A percentile compares a stretch with the other conserved stretches of the same genome.
These are phyloP conservation scores for Sclerotinia sclerotiorum DNA, from an alignment of 2,329 filamentous ascomycete genomes.

Conservation along the genomic window DNA sequence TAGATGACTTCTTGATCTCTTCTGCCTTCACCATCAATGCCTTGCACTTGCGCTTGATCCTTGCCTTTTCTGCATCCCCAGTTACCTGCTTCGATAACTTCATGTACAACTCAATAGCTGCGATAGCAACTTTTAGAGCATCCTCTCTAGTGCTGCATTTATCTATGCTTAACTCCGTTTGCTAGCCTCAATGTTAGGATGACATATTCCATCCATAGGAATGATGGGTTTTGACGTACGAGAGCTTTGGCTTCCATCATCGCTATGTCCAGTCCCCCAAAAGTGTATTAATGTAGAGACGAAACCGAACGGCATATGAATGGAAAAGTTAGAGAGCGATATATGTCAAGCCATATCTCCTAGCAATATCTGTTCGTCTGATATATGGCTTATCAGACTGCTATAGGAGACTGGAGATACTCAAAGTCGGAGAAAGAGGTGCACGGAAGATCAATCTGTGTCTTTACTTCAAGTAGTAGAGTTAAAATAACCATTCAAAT, in stretches of 20 bases:
- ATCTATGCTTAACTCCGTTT: slow-evolving; percentile 53
- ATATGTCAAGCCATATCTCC: slow-evolving; percentile 10
- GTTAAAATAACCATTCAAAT: background rate
- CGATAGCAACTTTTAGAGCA: slow-evolving; percentile 73
- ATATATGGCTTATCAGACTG: slow-evolving; percentile 7
- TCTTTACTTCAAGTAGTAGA: background rate
- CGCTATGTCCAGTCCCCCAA: background rate
- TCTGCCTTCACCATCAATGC: slow-evolving; percentile 72
- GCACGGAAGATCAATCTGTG: background rate
- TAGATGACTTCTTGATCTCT: slow-evolving; percentile 59
- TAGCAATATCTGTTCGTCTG: background rate
- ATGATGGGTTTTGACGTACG: slow-evolving; percentile 35
- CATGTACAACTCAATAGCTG: slow-evolving; percentile 80
- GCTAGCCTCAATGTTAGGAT: slow-evolving; percentile 44
- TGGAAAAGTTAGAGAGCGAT: background rate
- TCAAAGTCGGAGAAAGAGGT: background rate
- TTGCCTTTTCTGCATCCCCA: slow-evolving; percentile 61
- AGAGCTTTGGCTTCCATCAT: slow-evolving; percentile 50
- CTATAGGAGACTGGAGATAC: background rate
- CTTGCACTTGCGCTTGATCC: slow-evolving; percentile 67
- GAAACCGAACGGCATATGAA: background rate
- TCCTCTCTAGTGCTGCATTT: slow-evolving; percentile 55
- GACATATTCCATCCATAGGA: slow-evolving; percentile 18
- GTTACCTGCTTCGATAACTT: slow-evolving; percentile 64
- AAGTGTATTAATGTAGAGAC: background rate